These are phyloP conservation scores for Nannochloropsis oceanica DNA, from an alignment of 108 stramenopile species.

Conservation along the genomic window DNA sequence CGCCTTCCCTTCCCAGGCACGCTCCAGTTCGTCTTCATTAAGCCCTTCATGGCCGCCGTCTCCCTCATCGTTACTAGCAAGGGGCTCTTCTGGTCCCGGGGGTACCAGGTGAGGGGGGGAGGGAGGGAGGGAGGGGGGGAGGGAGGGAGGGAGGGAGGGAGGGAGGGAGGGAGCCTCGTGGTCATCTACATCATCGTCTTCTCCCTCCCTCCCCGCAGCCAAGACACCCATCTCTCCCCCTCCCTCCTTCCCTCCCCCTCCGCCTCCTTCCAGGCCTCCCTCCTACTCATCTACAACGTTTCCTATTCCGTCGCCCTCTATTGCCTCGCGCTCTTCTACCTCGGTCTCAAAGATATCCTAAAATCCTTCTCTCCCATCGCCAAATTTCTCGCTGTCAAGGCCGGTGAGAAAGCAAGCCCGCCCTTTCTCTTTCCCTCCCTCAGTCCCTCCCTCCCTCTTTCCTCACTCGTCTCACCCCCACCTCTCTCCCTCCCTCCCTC, in stretches of 20 bases:
- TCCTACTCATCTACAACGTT: slow-evolving; percentile 37
- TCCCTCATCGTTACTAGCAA: slow-evolving; percentile 11
- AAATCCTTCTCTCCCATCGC: slow-evolving; percentile 28
- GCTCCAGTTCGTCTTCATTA: slow-evolving; percentile 39
- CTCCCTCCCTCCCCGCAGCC: background rate
- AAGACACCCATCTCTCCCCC: background rate
- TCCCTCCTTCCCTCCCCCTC: background rate
- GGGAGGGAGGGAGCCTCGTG: too few species aligned
- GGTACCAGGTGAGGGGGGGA: slow-evolving; percentile 1
- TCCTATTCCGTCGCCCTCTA: slow-evolving; percentile 42
- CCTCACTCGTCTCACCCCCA: background rate
- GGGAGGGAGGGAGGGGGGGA: background rate
- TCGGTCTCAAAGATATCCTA: slow-evolving; percentile 24
- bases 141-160: too few species aligned
- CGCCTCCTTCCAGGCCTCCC: slow-evolving; percentile 1
- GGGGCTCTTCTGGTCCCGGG: slow-evolving; percentile 10
- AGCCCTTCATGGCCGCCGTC: slow-evolving; percentile 36
- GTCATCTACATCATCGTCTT: background rate
- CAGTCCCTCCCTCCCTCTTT: background rate
- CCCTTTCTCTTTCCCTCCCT: background rate
- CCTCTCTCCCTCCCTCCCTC: background rate
- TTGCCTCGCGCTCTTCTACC: slow-evolving; percentile 43
- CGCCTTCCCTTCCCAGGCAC: slow-evolving; percentile 17
- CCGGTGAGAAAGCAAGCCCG: background rate
- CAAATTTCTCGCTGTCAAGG: slow-evolving; percentile 42